Evolutionary conservation across 2,329 filamentous ascomycete species (phyloP).

Genomic region (Cladophialophora carrionii): DNA sequence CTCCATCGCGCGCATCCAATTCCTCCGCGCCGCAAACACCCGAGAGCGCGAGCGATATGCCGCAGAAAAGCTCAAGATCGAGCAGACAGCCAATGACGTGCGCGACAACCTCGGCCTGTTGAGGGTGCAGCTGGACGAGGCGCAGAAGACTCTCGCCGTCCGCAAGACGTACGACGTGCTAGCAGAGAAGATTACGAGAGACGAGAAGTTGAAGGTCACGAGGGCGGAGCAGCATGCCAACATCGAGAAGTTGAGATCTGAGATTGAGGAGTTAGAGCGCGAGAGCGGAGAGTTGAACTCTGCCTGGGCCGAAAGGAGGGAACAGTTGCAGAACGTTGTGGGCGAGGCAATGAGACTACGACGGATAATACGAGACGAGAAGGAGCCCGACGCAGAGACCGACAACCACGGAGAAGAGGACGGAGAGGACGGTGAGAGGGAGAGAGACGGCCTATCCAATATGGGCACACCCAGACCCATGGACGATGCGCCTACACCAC

Average conservation of each 20-base stretch:
- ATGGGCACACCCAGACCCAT: slow-evolving; percentile 56
- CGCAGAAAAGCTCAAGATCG: slow-evolving; percentile 76
- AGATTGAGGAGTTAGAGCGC: slow-evolving; percentile 82
- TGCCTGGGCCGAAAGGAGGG: slow-evolving; percentile 81
- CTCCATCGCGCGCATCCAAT: slow-evolving; percentile 78
- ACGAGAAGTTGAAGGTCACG: slow-evolving; percentile 71
- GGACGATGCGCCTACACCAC: slow-evolving; percentile 51
- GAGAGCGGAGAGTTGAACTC: slow-evolving; percentile 80
- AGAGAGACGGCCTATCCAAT: slow-evolving; percentile 47
- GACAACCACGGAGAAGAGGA: slow-evolving; percentile 67
- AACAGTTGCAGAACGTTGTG: slow-evolving; percentile 86
- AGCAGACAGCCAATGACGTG: slow-evolving; percentile 75
- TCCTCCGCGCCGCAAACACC: slow-evolving; percentile 79
- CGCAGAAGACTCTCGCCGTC: slow-evolving; percentile 73
- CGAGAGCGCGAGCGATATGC: slow-evolving; percentile 83
- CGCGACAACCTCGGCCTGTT: slow-evolving; percentile 73
- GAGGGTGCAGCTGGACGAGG: slow-evolving; percentile 73
- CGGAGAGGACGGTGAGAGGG: slow-evolving; percentile 56
- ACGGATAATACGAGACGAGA: slow-evolving; percentile 87
- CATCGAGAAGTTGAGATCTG: slow-evolving; percentile 79
- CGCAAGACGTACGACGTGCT: slow-evolving; percentile 86
- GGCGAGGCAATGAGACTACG: slow-evolving; percentile 87
- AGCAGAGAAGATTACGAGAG: slow-evolving; percentile 82
- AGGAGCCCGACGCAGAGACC: slow-evolving; percentile 66
- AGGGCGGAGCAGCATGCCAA: slow-evolving; percentile 81